Evolutionary conservation across 306 rosid genomes (phyloP).

Genomic region (Rubus idaeus): DNA sequence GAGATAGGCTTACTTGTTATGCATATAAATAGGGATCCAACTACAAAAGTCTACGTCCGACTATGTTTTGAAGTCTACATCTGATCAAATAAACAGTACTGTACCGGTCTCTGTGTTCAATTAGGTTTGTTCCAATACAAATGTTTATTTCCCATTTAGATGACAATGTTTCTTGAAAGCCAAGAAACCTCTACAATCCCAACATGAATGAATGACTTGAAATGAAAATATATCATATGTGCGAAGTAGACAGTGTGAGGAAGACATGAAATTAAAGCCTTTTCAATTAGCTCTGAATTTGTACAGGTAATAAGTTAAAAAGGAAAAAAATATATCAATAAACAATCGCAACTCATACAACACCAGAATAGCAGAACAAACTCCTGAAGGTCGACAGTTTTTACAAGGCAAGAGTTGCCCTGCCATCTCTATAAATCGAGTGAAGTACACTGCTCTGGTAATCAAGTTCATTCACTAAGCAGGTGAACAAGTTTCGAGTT

Average conservation of each 20-base stretch:
- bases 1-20: too few relatives aligned
- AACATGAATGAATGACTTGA: not conserved
- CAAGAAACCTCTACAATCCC: not conserved
- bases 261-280: slow-evolving; percentile 12
- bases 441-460: slow-evolving; percentile 21
- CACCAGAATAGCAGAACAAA: slow-evolving; percentile 37
- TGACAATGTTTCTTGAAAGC: not conserved
- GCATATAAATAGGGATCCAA: too few relatives aligned
- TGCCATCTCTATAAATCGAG: slow-evolving; percentile 15
- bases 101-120: too few relatives aligned
- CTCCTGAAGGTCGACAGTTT: slow-evolving; percentile 23
- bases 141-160: not conserved
- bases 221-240: too few relatives aligned
- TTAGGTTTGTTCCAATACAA: not conserved
- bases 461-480: slow-evolving; percentile 27
- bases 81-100: too few relatives aligned
- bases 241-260: not conserved
- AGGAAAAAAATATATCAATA: not conserved
- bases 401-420: slow-evolving; percentile 39
- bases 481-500: slow-evolving; percentile 74
- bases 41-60: too few relatives aligned
- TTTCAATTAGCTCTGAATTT: slow-evolving; percentile 39
- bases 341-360: slow-evolving; percentile 23
- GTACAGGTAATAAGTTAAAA: slow-evolving; percentile 43
- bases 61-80: too few relatives aligned